Evolutionary conservation across 1,284 basidiomycete species (phyloP), one percentile per base, ranked within the genome.

Genomic region (Ustilago curta): DNA sequence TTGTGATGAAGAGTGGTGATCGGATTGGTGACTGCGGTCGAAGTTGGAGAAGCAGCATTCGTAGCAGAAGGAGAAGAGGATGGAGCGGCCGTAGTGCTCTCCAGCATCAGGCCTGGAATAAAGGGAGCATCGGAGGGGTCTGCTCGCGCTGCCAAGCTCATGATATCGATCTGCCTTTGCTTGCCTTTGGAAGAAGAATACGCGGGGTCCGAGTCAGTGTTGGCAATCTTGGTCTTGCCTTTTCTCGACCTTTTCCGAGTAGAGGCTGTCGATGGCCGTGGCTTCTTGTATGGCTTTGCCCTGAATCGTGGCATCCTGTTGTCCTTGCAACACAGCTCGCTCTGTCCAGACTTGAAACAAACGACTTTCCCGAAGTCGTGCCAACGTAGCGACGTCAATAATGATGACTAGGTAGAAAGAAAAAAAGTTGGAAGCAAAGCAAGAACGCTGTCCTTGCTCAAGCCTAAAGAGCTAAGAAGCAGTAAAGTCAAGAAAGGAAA

Each of bases 301-400:
- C 23, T 56, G 49, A 67, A 45, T 21, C 59, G 51, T 18, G 66
- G 66, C 59, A 69, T 62, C 4, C 8, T 45, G 37, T 19, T 57
- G 40, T 47, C 21, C n/a, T 19, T 8, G 16, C 25, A 39, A 21
- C 19, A 4, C 16, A 25, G 40, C 29, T 23, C 9, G 42, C 16
- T 21, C 6, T 21, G 9, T 51, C 23, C 42, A 14, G 40, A 12
- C 21, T n/a, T 4, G 32, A 47, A 51, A n/a, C 23, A 35, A 42
- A 59, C 52, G 60, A 70, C 58, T 63, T 69, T 59, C 67, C 67
- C 27, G 61, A 70, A 61, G 58, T 52, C 63, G 62, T 66, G 18
- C 19, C 43, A 32, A 25, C 14, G 19, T 56, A 18, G 31, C 39
- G 39, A 12, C 12, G 9, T 8, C 4, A 35, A 9, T 7, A 11